Percentiles rank a stretch among this genome's conserved stretches.
Conservation (phyloP, 225 moss, liverwort and hornwort species). For the Marchantia paleacea region DNA sequence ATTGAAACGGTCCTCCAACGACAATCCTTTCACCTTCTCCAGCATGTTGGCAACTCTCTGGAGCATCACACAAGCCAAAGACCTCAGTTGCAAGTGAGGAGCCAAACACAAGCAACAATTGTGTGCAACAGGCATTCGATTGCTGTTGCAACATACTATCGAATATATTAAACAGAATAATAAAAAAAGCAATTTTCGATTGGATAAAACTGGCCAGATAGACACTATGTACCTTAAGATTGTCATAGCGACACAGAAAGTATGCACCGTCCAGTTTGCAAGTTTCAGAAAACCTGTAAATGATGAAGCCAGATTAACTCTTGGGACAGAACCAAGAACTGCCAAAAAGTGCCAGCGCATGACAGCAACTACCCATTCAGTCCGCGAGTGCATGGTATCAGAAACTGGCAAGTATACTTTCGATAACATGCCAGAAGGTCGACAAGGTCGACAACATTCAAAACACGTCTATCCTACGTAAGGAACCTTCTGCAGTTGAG, state of each 20-base stretch:
- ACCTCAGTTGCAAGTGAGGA: neutral
- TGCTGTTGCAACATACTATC: too few relatives aligned
- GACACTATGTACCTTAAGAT: conserved; percentile 61
- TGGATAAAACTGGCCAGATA: neutral
- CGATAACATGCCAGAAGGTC: neutral
- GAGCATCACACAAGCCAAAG: neutral
- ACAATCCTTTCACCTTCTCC: conserved; percentile 89
- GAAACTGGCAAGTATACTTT: too few relatives aligned
- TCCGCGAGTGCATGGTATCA: too few relatives aligned
- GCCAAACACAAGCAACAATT: neutral
- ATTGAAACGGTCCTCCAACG: conserved; percentile 88
- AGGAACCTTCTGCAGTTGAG: neutral
- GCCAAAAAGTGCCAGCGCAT: too few relatives aligned
- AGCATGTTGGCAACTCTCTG: conserved; percentile 87
- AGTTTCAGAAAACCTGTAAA: conserved; percentile 77
- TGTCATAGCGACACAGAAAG: conserved; percentile 96
- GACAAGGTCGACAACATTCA: neutral
- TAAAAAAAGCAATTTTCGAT: neutral
- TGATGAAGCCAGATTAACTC: too few relatives aligned
- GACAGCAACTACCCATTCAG: too few relatives aligned
- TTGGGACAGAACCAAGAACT: too few relatives aligned
- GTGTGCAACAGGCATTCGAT: too few relatives aligned
- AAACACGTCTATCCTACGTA: neutral
- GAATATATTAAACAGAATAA: too few relatives aligned
- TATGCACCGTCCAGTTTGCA: conserved; percentile 93